A percentile compares a stretch with the other conserved stretches of the same genome.
Evolutionary conservation across 2,329 filamentous ascomycete species (phyloP).

Genomic region (Neonectria punicea): DNA sequence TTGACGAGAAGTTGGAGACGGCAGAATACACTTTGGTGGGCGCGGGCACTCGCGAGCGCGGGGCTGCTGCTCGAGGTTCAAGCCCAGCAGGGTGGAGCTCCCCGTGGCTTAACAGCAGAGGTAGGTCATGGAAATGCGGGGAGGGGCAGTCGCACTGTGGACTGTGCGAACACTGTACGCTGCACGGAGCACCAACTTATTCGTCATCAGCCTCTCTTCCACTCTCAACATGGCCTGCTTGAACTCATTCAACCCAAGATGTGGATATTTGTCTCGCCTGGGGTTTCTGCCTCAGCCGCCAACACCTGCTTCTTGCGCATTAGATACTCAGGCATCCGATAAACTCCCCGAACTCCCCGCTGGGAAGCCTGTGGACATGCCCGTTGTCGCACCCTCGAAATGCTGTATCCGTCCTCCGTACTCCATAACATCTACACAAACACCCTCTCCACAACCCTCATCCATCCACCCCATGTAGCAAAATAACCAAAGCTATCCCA

Average conservation of each 20-base stretch:
- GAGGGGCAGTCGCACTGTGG: background rate
- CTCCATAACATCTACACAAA: background rate
- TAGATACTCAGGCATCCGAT: background rate
- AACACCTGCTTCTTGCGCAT: background rate
- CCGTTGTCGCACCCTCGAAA: background rate
- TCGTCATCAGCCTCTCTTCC: background rate
- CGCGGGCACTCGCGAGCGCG: background rate
- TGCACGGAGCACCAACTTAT: background rate
- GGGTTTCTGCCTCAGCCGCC: background rate
- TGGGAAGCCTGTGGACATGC: background rate
- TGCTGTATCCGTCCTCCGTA: background rate
- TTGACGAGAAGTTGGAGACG: background rate
- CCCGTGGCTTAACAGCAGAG: background rate
- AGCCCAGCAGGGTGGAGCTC: background rate
- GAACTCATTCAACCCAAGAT: background rate
- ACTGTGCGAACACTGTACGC: background rate
- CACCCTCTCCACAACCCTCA: background rate
- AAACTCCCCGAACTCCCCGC: slow-evolving; percentile 26
- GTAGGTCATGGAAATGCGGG: background rate
- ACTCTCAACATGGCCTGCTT: background rate
- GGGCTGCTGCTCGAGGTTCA: background rate
- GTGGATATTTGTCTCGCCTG: background rate
- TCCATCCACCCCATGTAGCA: slow-evolving; percentile 7
- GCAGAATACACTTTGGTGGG: background rate
- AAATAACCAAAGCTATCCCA: background rate